Evolutionary conservation across 2,329 filamentous ascomycete genomes (phyloP), one percentile per base, ranked within the genome.

Genomic region (Thyridium curvatum): DNA sequence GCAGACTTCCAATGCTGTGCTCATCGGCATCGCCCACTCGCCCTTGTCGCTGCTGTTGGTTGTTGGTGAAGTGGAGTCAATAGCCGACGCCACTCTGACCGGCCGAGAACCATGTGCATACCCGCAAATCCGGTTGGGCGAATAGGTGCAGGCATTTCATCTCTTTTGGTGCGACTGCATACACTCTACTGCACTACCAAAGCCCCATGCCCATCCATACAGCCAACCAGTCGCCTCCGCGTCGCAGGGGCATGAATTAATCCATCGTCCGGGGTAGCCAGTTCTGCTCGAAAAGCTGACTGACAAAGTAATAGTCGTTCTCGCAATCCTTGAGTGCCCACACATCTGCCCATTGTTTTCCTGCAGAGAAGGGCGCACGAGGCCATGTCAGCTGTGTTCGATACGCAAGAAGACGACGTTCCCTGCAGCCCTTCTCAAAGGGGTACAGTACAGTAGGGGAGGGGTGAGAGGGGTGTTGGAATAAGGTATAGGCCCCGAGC

Each of bases 281-380:
- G 39, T 72, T 68, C 41, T 68, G 61, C 47, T 77, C 70, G 51
- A 70, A 80, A 21, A 81, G 58, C 51, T 81, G 77, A 49, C 73
- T 75, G 46, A 79, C 64, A 49, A 77, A 80, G 50, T 69, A 80
- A 50, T 72, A 76, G 46, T 77, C 71, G 49, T 79, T 51, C 47
- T 77, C 73, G 46, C 71, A 77, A 29, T 58, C 60, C 13, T 63
- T 58, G 30, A 51, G 56, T 12, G 62, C 59, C 37, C 66, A 61
- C 35, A 77, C 47, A 18, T 57, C 55, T 34, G 69, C 59, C 74
- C 75, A 79, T 14, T 58, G 46, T 43, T 46, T 50, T 41, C 54
- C 66, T 70, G 43, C 42, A 26, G 10, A 26, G 16, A n/a, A 26
- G 12, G 6, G 9, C 17, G 15, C 8, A 12, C n/a, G 38, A 13